Percentiles rank a stretch among this genome's conserved stretches.
Evolutionary conservation across 1,139 yeast species (phyloP).

Genomic region (Nakaseomyces uthaithaninus): DNA sequence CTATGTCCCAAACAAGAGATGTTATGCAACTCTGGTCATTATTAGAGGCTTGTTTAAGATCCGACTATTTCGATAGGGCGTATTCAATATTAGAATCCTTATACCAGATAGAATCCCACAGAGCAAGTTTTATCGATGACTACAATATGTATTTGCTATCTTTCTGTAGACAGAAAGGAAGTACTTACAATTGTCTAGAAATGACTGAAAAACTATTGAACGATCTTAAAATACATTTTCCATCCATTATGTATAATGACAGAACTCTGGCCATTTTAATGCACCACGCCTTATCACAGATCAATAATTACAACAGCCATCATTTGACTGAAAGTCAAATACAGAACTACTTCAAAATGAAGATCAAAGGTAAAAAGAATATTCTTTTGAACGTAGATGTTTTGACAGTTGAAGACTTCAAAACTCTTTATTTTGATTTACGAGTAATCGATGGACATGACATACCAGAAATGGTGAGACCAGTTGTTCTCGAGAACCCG

Average conservation of each 20-base stretch:
- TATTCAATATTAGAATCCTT: constrained; percentile 54
- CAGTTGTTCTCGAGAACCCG: constrained; percentile 29
- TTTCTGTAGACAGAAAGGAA: constrained; percentile 35
- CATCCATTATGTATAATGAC: constrained; percentile 36
- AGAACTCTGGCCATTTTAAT: constrained; percentile 38
- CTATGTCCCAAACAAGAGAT: constrained; percentile 47
- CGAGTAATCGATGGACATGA: constrained; percentile 5
- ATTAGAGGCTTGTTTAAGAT: constrained; percentile 69
- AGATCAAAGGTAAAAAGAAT: constrained; percentile 26
- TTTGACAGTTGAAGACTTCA: constrained; percentile 57
- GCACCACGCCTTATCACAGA: constrained; percentile 32
- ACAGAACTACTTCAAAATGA: constrained; percentile 24
- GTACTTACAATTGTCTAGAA: constrained; percentile 21
- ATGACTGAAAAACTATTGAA: constrained; percentile 27
- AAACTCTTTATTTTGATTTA: constrained; percentile 19
- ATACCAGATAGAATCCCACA: constrained; percentile 37
- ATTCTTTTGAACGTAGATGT: constrained; percentile 61
- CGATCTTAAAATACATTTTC: constrained; percentile 31
- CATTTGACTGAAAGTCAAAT: neutral
- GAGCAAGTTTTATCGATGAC: constrained; percentile 33
- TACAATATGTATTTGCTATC: constrained; percentile 43
- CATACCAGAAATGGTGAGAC: constrained; percentile 12
- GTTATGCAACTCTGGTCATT: constrained; percentile 65
- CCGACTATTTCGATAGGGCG: constrained; percentile 65
- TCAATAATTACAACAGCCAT: neutral